Evolutionary conservation across 805 yeast genomes (phyloP).

Genomic region (Nakazawaea wickerhamii): DNA sequence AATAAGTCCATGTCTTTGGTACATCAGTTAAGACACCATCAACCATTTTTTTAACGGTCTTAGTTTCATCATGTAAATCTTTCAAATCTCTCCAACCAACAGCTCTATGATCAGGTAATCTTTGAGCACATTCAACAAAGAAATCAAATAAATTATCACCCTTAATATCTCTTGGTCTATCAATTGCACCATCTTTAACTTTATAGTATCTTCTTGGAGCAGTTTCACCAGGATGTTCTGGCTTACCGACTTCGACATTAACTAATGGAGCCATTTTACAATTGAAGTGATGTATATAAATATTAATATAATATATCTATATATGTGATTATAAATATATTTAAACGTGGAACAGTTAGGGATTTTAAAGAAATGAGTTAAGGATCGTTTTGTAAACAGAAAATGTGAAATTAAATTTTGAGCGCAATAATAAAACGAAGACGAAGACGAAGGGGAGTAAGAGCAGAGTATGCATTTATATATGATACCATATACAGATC

Average conservation of each 20-base stretch:
- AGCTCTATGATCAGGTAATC: constrained; percentile 47
- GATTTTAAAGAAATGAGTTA: too few relatives aligned
- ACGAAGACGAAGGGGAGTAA: too few relatives aligned
- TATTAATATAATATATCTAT: too few relatives aligned
- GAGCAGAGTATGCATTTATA: too few relatives aligned
- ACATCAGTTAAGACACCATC: constrained; percentile 70
- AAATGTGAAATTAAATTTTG: too few relatives aligned
- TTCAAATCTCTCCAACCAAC: constrained; percentile 77
- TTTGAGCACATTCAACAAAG: constrained; percentile 53
- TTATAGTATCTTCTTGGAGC: constrained; percentile 71
- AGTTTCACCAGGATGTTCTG: constrained; percentile 70
- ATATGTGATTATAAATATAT: background rate
- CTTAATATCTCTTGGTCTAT: constrained; percentile 58
- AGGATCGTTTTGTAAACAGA: too few relatives aligned
- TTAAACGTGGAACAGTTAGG: too few relatives aligned
- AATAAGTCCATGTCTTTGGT: constrained; percentile 85
- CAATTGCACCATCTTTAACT: constrained; percentile 39
- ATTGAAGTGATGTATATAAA: background rate
- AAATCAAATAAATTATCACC: constrained; percentile 69
- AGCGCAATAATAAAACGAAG: too few relatives aligned
- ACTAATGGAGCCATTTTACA: constrained; percentile 26
- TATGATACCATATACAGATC: too few relatives aligned
- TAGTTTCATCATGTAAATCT: constrained; percentile 72
- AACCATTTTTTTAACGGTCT: constrained; percentile 64
- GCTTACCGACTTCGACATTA: constrained; percentile 63